These are phyloP conservation scores for Sporothrix dimorphospora DNA, from an alignment of 2,329 filamentous ascomycete species.

Conservation along the genomic window DNA sequence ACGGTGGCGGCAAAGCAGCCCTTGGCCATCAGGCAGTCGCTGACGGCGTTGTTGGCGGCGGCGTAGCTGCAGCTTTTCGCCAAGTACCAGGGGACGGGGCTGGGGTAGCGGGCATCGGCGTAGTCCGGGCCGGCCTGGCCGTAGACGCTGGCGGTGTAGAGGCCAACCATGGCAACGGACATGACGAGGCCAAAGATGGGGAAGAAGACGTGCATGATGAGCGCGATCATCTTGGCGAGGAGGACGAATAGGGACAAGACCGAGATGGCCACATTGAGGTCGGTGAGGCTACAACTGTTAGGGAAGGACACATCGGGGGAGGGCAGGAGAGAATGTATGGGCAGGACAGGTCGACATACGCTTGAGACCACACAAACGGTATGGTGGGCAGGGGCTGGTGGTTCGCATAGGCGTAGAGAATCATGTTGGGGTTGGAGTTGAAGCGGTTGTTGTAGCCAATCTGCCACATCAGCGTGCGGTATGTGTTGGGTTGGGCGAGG, in stretches of 20 bases:
- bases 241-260: slow-evolving; percentile 77
- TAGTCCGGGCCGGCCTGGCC: slow-evolving; percentile 75
- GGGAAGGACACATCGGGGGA: neutral
- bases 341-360: slow-evolving; percentile 57
- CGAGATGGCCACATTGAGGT: slow-evolving; percentile 76
- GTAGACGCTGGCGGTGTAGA: slow-evolving; percentile 69
- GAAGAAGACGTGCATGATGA: slow-evolving; percentile 71
- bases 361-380: slow-evolving; percentile 73
- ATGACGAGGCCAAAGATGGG: slow-evolving; percentile 65
- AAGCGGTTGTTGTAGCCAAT: slow-evolving; percentile 71
- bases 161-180: slow-evolving; percentile 59
- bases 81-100: slow-evolving; percentile 74
- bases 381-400: slow-evolving; percentile 62
- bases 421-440: slow-evolving; percentile 72
- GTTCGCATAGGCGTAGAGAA: slow-evolving; percentile 75
- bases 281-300: slow-evolving; percentile 56
- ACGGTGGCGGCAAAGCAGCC: slow-evolving; percentile 65
- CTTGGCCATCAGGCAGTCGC: slow-evolving; percentile 70
- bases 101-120: slow-evolving; percentile 64
- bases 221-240: slow-evolving; percentile 68
- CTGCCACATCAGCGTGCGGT: slow-evolving; percentile 71
- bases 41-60: slow-evolving; percentile 53
- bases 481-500: slow-evolving; percentile 73
- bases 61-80: slow-evolving; percentile 68
- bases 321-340: neutral